Conservation (phyloP, 345 rosid genomes). For the Luvunga scandens region DNA sequence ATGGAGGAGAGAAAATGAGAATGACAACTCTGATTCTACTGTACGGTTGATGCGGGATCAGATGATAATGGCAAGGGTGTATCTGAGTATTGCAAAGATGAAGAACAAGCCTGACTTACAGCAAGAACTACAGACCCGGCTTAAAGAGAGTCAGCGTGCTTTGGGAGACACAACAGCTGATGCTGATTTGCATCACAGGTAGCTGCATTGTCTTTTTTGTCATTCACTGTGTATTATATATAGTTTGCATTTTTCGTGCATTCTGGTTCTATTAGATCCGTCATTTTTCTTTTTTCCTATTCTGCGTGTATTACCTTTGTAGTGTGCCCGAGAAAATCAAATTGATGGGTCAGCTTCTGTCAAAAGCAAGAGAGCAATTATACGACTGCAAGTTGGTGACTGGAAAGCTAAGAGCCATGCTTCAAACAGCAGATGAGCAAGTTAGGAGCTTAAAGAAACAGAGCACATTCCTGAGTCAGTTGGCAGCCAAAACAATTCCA, state of each 20-base stretch:
- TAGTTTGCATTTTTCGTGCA: background rate
- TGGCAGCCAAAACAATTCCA: conserved; percentile 98
- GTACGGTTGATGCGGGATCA: conserved; percentile 93
- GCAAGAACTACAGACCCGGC: conserved; percentile 69
- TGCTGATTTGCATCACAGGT: conserved; percentile 86
- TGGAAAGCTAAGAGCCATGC: conserved; percentile 98
- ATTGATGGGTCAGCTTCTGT: conserved; percentile 83
- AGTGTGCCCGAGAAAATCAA: conserved; percentile 85
- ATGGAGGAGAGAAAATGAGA: conserved; percentile 95
- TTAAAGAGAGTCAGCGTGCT: conserved; percentile 85
- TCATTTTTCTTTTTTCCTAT: background rate
- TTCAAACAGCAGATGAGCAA: conserved; percentile 94
- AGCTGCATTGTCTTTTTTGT: conserved; percentile 7
- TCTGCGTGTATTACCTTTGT: conserved; percentile 15
- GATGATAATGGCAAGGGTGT: conserved; percentile 94
- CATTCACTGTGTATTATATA: background rate
- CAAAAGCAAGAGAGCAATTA: conserved; percentile 76
- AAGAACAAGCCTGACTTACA: conserved; percentile 65
- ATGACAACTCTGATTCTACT: conserved; percentile 81
- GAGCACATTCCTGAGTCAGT: conserved; percentile 97
- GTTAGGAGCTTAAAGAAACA: conserved; percentile 98
- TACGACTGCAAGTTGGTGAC: conserved; percentile 96
- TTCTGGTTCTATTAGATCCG: conserved; percentile 15
- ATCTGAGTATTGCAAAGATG: conserved; percentile 70
- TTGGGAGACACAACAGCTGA: conserved; percentile 74